These are phyloP conservation scores for Cercospora berteroae DNA, from an alignment of 2,329 filamentous ascomycete genomes.

Conservation along the genomic window DNA sequence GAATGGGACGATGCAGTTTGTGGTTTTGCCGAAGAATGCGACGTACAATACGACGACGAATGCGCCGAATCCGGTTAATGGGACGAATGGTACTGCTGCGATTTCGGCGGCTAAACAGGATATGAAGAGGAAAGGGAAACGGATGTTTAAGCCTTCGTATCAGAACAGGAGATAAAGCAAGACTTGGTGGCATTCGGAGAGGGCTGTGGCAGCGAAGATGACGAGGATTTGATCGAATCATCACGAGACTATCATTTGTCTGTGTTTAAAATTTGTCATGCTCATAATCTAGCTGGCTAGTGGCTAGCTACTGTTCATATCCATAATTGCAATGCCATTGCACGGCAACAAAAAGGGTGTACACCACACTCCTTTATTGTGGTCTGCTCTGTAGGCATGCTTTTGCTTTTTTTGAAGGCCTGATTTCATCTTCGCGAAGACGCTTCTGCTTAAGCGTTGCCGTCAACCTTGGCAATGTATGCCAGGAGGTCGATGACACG, in stretches of 20 bases:
- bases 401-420: background rate
- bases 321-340: constrained; percentile 8
- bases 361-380: background rate
- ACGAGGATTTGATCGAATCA: background rate
- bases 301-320: constrained; percentile 16
- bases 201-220: background rate
- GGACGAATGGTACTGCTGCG: constrained; percentile 4
- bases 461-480: constrained; percentile 44
- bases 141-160: constrained; percentile 15
- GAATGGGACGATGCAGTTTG: constrained; percentile 47
- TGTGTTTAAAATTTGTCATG: constrained; percentile 14
- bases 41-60: constrained; percentile 43
- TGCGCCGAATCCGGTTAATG: constrained; percentile 18
- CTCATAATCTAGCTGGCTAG: constrained; percentile 15
- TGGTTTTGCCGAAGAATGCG: constrained; percentile 42
- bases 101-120: background rate
- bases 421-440: background rate
- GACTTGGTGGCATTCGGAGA: background rate
- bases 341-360: background rate
- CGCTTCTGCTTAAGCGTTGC: constrained; percentile 31
- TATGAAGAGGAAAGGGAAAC: constrained; percentile 5
- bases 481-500: constrained; percentile 56
- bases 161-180: background rate
- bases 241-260: constrained; percentile 2
- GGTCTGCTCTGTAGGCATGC: constrained; percentile 10